Conservation (phyloP, 495 filamentous ascomycete species). For the Parachaetomium inaequale region DNA sequence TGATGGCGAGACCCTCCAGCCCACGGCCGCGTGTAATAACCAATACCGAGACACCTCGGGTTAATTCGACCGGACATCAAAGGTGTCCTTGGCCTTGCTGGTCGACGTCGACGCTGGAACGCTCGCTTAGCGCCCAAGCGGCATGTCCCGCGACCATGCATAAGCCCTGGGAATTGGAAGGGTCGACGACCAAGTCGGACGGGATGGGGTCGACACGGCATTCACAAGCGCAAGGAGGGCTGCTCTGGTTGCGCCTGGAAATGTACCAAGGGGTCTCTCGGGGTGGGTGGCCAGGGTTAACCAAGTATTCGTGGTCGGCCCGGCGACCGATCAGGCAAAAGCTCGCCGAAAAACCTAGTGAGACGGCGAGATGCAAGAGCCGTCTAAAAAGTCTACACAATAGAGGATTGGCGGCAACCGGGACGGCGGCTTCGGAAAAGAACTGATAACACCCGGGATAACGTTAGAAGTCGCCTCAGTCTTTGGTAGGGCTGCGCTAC, state of each 20-base stretch:
- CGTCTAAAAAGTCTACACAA: neutral
- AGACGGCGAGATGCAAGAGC: neutral
- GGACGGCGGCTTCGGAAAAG: neutral
- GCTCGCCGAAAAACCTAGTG: neutral
- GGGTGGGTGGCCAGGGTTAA: neutral
- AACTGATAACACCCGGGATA: no score
- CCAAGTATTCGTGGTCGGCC: neutral
- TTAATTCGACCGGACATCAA: neutral
- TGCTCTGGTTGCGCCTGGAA: neutral
- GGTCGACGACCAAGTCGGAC: slow-evolving; percentile 7
- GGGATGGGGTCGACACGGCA: slow-evolving; percentile 3
- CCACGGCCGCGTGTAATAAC: neutral
- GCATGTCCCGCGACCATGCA: neutral
- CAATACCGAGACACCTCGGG: neutral
- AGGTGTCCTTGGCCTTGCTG: no score
- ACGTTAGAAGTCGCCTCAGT: neutral
- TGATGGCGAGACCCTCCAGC: slow-evolving; percentile 3
- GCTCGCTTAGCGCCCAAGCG: neutral
- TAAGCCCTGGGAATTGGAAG: neutral
- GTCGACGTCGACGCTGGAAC: neutral
- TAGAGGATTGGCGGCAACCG: neutral
- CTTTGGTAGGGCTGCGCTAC: neutral
- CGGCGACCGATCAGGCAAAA: slow-evolving; percentile 1
- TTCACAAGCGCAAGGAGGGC: neutral
- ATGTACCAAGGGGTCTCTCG: neutral